Evolutionary conservation across 2,329 filamentous ascomycete species (phyloP), one percentile per base, ranked within the genome.

Genomic region (Sporothrix humicola): DNA sequence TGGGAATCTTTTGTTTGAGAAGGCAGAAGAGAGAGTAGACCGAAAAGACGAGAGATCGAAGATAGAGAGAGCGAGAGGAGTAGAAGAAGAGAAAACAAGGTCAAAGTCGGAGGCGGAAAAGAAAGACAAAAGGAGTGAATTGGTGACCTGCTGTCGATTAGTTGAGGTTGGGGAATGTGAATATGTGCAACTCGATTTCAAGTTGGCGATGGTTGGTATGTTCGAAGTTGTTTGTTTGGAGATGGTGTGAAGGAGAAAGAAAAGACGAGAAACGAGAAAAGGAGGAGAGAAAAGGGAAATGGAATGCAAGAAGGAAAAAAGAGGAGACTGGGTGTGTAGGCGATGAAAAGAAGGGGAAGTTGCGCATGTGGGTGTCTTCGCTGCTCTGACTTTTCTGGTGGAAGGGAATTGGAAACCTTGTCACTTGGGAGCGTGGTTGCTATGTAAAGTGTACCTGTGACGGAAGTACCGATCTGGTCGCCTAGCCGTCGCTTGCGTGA

Each of bases 241-340:
- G 50, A 59, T 66, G 58, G 63, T 72, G 72, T 54, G 59, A 71
- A 73, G 58, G 66, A 54, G 52, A 20, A 69, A 70, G 54, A 73
- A 44, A 54, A 71, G 44, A 65, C n/a, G 61, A n/a, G n/a, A 61
- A 48, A 20, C 12, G 46, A 23, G 58, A 46, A 71, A 44, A 63
- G 20, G 15, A 46, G 71, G 26, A 42, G 68, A 71, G 58, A 65
- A 23, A 44, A 46, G 42, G 10, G 42, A 42, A 68, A 44, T 23
- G 71, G 44, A 54, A 54, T 26, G 63, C 6, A 58, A 52, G 48
- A 46, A 42, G 44, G 31, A 12, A 65, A 56, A 37, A 37, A 37
- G 44, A 46, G 37, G n/a, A 20, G 31, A 37, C 37, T 8, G 13
- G 52, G 52, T 23, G 20, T n/a, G 20, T 23, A 13, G 52, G 20